A percentile compares a stretch with the other conserved stretches of the same genome.
Conservation (phyloP, 1,139 yeast species). For the Magnusiomyces magnusii region DNA sequence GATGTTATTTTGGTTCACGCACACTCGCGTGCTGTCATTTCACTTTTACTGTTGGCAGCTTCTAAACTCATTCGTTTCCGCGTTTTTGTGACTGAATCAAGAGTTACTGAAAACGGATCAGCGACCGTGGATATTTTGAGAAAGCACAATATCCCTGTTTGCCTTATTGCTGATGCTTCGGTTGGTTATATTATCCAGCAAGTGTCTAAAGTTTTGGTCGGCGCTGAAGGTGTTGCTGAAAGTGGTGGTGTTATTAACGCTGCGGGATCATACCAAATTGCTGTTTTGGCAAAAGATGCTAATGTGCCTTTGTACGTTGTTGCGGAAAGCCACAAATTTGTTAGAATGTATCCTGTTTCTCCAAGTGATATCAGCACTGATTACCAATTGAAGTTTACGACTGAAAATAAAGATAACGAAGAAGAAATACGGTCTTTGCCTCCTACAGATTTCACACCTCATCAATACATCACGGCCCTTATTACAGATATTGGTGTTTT, state of each 20-base stretch:
- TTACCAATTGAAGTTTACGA: conserved; percentile 32
- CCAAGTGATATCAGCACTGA: conserved; percentile 84
- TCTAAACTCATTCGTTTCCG: conserved; percentile 69
- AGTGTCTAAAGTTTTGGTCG: conserved; percentile 88
- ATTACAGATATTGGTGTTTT: conserved; percentile 95
- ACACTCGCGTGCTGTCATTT: conserved; percentile 81
- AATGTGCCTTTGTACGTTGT: conserved; percentile 93
- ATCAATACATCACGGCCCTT: conserved; percentile 88
- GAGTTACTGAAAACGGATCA: conserved; percentile 78
- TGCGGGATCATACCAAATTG: conserved; percentile 92
- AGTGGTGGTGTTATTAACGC: conserved; percentile 97
- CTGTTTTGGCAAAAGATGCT: conserved; percentile 84
- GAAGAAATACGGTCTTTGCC: conserved; percentile 38
- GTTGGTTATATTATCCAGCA: conserved; percentile 90
- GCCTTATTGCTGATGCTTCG: conserved; percentile 84
- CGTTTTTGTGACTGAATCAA: conserved; percentile 87
- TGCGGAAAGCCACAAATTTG: conserved; percentile 92
- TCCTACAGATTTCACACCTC: conserved; percentile 86
- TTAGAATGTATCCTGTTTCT: conserved; percentile 88
- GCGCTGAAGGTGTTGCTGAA: conserved; percentile 99
- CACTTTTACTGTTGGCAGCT: conserved; percentile 68
- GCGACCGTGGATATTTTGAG: conserved; percentile 64
- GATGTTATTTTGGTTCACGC: conserved; percentile 88
- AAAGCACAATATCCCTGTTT: conserved; percentile 81
- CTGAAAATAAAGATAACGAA: conserved; percentile 20